Evolutionary conservation across 257 asterid species (phyloP), one percentile per base, ranked within the genome.

Genomic region (Dorcoceras hygrometricum): DNA sequence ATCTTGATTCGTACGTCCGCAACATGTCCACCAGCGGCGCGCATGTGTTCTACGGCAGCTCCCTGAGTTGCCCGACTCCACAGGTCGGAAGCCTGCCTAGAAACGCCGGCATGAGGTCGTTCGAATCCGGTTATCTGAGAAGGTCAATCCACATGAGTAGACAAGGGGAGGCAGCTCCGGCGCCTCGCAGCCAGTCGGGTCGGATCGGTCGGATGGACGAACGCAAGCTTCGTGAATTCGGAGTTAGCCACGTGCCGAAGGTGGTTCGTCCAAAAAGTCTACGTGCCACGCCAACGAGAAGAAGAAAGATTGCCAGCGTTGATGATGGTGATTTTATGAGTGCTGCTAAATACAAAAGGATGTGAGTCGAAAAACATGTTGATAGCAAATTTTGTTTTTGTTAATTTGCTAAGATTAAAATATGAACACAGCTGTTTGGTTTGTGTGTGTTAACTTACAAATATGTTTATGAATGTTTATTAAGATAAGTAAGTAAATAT

Each of bases 171-270:
- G 14, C 10, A 39, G 27, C 1, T 26, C 50, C 28, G 8, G 70
- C 67, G 19, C 78, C 76, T 0, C 74, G 81, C 22, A 72, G 76
- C 19, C 70, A 22, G 22, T 73, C 71, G 0, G 71, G 59, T 25
- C 61, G 62, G 3, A 34, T 76, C 55, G 77, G 82, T 23, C 56
- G 74, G 61, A 80, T 76, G 10, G 82, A 77, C 56, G 82, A 76
- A 60, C 70, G 76, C 4, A 26, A 64, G 39, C 62, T 73, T 5
- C 67, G 63, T 56, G 84, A 76, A 6, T 80, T 67, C 11, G 71
- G 24, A 31, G 79, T 70, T 8, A 66, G 64, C 11, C 23, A 65
- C 0, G 34, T 57, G 36, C 9, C 10, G 46, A 16, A 9, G 46
- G 46, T 34, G 46, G 46, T 62, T 4, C 64, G 43, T 70, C 54